Evolutionary conservation across 2,329 filamentous ascomycete species (phyloP).

Genomic region (Ascochyta pisi): DNA sequence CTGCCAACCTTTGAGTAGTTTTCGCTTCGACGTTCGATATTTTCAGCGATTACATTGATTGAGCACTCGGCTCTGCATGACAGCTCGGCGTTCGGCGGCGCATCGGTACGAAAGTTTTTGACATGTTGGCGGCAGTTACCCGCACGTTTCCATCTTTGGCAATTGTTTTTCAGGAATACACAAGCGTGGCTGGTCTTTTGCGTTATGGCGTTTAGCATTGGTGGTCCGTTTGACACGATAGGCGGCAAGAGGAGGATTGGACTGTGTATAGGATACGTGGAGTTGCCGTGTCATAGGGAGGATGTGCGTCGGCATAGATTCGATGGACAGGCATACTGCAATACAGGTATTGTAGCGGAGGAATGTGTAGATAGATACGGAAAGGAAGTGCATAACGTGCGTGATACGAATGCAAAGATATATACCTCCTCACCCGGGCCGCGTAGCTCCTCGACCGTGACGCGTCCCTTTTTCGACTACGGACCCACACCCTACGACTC

Average conservation of each 20-base stretch:
- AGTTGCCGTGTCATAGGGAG: neutral
- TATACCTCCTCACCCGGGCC: neutral
- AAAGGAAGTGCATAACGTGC: conserved; percentile 9
- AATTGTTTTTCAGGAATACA: conserved; percentile 20
- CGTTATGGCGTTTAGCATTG: conserved; percentile 10
- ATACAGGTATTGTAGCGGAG: conserved; percentile 1
- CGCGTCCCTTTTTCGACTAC: neutral
- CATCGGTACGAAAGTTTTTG: conserved; percentile 18
- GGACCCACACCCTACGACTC: neutral
- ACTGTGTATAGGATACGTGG: conserved; percentile 9
- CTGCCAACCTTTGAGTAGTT: conserved; percentile 23
- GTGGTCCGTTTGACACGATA: conserved; percentile 8
- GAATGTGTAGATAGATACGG: conserved; percentile 5
- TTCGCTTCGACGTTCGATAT: conserved; percentile 16
- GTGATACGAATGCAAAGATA: conserved; percentile 10
- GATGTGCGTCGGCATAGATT: neutral
- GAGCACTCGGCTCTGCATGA: conserved; percentile 25
- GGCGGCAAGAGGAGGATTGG: conserved; percentile 3
- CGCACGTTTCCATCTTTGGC: conserved; percentile 16
- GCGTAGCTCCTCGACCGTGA: neutral
- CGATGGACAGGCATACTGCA: neutral
- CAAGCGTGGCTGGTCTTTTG: conserved; percentile 14
- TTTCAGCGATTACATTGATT: conserved; percentile 14
- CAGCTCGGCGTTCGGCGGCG: conserved; percentile 34
- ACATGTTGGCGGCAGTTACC: conserved; percentile 19